phyloP scores from a whole-genome alignment of 1,139 yeast species.

The Candida tropicalis region DNA sequence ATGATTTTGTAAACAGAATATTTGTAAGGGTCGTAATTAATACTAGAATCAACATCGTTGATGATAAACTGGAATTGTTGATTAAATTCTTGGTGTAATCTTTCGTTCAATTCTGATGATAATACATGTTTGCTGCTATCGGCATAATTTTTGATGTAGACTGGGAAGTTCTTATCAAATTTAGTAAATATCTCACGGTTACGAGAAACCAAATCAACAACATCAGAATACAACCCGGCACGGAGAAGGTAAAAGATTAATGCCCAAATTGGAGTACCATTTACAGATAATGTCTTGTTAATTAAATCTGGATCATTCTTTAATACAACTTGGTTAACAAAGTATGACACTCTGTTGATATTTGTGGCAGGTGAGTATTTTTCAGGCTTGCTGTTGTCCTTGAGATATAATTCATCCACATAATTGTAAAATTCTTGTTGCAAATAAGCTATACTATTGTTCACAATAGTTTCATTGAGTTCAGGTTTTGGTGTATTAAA shows the following conservation, averaged over 20 bases:
- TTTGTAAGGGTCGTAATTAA: conserved; percentile 79
- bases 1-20: conserved; percentile 87
- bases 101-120: conserved; percentile 67
- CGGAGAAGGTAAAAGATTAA: conserved; percentile 80
- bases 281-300: conserved; percentile 51
- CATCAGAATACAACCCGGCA: conserved; percentile 81
- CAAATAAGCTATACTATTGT: conserved; percentile 61
- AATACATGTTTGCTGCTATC: conserved; percentile 55
- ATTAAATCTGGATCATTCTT: conserved; percentile 36
- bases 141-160: conserved; percentile 73
- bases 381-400: conserved; percentile 53
- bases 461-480: conserved; percentile 53
- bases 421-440: conserved; percentile 78
- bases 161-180: conserved; percentile 82
- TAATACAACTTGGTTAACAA: conserved; percentile 55
- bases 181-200: conserved; percentile 65
- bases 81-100: conserved; percentile 79
- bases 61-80: conserved; percentile 77
- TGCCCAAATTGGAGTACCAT: conserved; percentile 93
- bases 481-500: conserved; percentile 34
- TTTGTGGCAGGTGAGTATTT: conserved; percentile 60
- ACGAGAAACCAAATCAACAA: conserved; percentile 46
- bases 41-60: conserved; percentile 48
- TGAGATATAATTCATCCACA: conserved; percentile 71
- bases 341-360: conserved; percentile 69